Evolutionary conservation across 129 eudicot genomes (phyloP).

Genomic region (Helichrysum umbraculigerum): DNA sequence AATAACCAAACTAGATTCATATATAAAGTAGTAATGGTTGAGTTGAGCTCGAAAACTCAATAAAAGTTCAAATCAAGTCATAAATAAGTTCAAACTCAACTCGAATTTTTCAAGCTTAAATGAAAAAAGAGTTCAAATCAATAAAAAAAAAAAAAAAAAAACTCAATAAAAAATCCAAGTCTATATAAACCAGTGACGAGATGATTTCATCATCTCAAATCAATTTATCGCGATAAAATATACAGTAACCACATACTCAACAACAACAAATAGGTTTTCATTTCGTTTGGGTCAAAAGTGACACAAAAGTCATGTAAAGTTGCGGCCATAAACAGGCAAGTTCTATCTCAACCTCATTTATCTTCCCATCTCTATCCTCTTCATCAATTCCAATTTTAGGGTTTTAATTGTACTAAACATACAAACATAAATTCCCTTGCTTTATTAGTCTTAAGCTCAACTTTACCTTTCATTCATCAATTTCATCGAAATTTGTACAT

Average conservation of each 20-base stretch:
- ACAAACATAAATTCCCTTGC: neutral
- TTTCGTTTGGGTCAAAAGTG: conserved; percentile 26
- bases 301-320: conserved; percentile 20
- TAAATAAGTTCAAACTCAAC: too few species aligned
- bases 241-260: neutral
- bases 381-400: neutral
- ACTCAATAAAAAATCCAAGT: too few species aligned
- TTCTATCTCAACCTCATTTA: conserved; percentile 15
- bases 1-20: too few species aligned
- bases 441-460: neutral
- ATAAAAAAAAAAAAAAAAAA: too few species aligned
- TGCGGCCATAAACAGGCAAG: conserved; percentile 24
- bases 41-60: too few species aligned
- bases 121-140: too few species aligned
- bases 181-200: too few species aligned
- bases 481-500: conserved; percentile 4
- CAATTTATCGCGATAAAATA: too few species aligned
- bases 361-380: conserved; percentile 9
- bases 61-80: too few species aligned
- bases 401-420: neutral
- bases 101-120: too few species aligned
- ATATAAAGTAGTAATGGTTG: too few species aligned
- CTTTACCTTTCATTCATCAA: neutral
- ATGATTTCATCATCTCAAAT: too few species aligned
- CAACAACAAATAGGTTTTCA: conserved; percentile 1